phyloP scores from a whole-genome alignment of 371 early-diverging fungal species.

The Rhizomucor miehei region DNA sequence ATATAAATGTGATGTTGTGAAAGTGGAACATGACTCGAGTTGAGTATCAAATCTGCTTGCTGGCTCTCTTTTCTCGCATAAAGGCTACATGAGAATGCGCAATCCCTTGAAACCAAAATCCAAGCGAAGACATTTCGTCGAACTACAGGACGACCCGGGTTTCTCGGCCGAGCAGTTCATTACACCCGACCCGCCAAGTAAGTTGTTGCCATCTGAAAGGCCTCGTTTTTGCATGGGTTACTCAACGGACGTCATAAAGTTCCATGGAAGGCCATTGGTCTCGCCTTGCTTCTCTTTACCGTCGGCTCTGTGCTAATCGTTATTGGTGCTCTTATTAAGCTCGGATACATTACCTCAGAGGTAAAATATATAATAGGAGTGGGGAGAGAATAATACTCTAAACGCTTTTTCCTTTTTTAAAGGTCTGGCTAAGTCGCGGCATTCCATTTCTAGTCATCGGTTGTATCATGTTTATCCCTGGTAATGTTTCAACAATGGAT shows the following conservation, averaged over 20 bases:
- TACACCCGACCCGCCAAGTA: conserved; percentile 37
- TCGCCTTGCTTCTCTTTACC: conserved; percentile 50
- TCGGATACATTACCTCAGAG: conserved; percentile 44
- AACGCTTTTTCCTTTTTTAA: background rate
- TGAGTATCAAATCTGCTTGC: too few relatives aligned
- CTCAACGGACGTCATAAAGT: conserved; percentile 22
- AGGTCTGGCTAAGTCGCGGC: conserved; percentile 59
- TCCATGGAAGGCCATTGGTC: conserved; percentile 64
- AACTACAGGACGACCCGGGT: conserved; percentile 49
- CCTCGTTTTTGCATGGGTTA: background rate
- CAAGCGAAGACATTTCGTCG: conserved; percentile 37
- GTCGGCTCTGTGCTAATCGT: conserved; percentile 52
- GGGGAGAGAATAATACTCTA: background rate
- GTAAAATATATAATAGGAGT: conserved; percentile 13
- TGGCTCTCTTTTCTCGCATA: background rate
- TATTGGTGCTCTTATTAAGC: conserved; percentile 56
- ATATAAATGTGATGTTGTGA: too few relatives aligned
- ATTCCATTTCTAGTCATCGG: conserved; percentile 50
- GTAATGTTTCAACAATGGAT: conserved; percentile 6
- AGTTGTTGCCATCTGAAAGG: background rate
- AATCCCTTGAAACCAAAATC: conserved; percentile 41
- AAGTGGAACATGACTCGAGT: too few relatives aligned
- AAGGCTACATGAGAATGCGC: conserved; percentile 25
- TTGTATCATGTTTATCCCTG: conserved; percentile 56
- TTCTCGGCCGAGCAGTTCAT: conserved; percentile 54